Conservation (phyloP, 306 rosid genomes). For the Elaeagnus macrophylla region DNA sequence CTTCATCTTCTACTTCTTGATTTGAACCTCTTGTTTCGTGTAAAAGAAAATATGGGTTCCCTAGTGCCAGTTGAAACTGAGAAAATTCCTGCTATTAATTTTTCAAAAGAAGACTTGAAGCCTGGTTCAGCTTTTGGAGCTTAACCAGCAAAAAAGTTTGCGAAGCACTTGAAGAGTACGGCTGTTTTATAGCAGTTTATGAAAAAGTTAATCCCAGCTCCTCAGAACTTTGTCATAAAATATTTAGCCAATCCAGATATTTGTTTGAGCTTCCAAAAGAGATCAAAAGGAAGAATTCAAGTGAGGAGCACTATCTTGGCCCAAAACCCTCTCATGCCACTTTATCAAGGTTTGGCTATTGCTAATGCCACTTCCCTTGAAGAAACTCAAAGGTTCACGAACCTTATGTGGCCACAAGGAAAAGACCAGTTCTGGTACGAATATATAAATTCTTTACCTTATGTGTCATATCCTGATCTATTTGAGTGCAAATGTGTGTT, state of each 20-base stretch:
- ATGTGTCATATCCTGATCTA: too few species aligned
- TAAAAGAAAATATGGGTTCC: background rate
- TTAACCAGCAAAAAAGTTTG: background rate
- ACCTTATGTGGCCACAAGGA: background rate
- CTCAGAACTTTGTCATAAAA: background rate
- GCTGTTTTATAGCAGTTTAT: slow-evolving; percentile 5
- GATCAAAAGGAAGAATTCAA: background rate
- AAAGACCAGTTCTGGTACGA: background rate
- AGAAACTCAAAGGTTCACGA: background rate
- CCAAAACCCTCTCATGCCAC: slow-evolving; percentile 2
- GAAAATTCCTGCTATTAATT: background rate
- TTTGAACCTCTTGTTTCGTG: too few species aligned
- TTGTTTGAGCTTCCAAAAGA: slow-evolving; percentile 3
- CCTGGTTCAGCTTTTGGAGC: background rate
- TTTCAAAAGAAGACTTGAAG: background rate
- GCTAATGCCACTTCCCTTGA: background rate
- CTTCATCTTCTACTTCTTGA: too few species aligned
- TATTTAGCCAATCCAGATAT: slow-evolving; percentile 7
- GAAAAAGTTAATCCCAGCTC: background rate
- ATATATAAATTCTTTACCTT: too few species aligned
- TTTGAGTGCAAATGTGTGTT: too few species aligned
- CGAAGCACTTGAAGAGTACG: background rate
- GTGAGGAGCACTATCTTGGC: background rate
- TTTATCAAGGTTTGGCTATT: slow-evolving; percentile 3
- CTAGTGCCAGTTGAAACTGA: background rate